Conservation (phyloP, 1,139 yeast species). For the Torulaspora pretoriensis region DNA sequence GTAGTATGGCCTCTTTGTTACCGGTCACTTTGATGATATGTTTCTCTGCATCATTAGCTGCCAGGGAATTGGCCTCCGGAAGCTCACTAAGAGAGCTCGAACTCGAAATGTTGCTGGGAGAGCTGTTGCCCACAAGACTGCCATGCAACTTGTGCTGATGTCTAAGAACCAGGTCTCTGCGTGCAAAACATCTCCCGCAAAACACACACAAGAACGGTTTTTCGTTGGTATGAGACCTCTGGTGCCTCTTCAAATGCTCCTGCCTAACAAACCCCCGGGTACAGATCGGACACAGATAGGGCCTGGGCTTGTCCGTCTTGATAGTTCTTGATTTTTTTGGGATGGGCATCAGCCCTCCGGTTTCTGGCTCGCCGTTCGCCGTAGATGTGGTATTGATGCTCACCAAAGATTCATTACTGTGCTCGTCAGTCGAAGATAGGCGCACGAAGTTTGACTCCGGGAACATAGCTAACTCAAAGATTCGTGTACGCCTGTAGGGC, state of each 20-base stretch:
- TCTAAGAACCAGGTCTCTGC: conserved; percentile 83
- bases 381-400: background rate
- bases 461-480: conserved; percentile 3
- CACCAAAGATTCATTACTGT: background rate
- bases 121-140: conserved; percentile 37
- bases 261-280: conserved; percentile 93
- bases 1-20: conserved; percentile 39
- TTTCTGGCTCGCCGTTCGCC: conserved; percentile 1
- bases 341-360: conserved; percentile 54
- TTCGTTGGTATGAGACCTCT: conserved; percentile 92
- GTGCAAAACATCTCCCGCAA: conserved; percentile 91
- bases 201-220: conserved; percentile 96
- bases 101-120: conserved; percentile 9
- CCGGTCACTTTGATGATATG: conserved; percentile 39
- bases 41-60: conserved; percentile 20
- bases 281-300: conserved; percentile 85
- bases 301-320: conserved; percentile 86
- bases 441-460: conserved; percentile 4
- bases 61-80: conserved; percentile 3
- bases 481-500: conserved; percentile 1
- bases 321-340: conserved; percentile 82
- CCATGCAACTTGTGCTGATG: conserved; percentile 95
- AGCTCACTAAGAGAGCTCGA: conserved; percentile 11
- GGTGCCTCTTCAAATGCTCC: conserved; percentile 92
- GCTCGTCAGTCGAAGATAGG: background rate